phyloP scores from a whole-genome alignment of 2,329 filamentous ascomycete genomes.

The Neofusicoccum parvum region DNA sequence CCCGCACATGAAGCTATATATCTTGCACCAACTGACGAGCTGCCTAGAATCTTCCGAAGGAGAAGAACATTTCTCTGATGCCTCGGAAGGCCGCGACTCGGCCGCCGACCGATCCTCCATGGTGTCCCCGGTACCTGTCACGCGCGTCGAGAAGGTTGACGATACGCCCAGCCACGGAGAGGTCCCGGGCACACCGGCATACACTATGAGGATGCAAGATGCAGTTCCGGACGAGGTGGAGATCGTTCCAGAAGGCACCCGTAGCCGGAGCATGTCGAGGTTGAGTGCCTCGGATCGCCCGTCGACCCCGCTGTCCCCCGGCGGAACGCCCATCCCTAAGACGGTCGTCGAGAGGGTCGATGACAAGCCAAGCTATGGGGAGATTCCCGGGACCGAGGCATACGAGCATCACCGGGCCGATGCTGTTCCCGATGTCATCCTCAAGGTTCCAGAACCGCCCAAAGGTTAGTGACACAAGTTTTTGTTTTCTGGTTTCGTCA shows the following conservation, averaged over 20 bases:
- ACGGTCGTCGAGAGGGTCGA: slow-evolving; percentile 66
- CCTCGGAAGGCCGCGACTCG: slow-evolving; percentile 57
- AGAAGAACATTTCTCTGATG: slow-evolving; percentile 68
- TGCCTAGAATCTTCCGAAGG: slow-evolving; percentile 52
- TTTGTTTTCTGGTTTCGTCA: slow-evolving; percentile 41
- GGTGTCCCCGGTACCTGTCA: slow-evolving; percentile 60
- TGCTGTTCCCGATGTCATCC: slow-evolving; percentile 60
- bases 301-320: slow-evolving; percentile 45
- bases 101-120: slow-evolving; percentile 42
- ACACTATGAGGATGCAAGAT: slow-evolving; percentile 59
- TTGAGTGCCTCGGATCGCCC: slow-evolving; percentile 49
- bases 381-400: slow-evolving; percentile 63
- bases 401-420: slow-evolving; percentile 60
- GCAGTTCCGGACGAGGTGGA: slow-evolving; percentile 67
- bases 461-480: slow-evolving; percentile 58
- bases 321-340: slow-evolving; percentile 57
- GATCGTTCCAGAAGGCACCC: slow-evolving; percentile 49
- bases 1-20: not conserved
- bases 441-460: slow-evolving; percentile 49
- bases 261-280: slow-evolving; percentile 42
- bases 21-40: not conserved
- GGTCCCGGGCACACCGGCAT: slow-evolving; percentile 62
- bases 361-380: slow-evolving; percentile 59
- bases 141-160: slow-evolving; percentile 66
- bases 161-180: slow-evolving; percentile 57